A percentile compares a stretch with the other conserved stretches of the same genome.
These are phyloP conservation scores for Skeletonema tropicum DNA, from an alignment of 108 stramenopile species.

Conservation along the genomic window DNA sequence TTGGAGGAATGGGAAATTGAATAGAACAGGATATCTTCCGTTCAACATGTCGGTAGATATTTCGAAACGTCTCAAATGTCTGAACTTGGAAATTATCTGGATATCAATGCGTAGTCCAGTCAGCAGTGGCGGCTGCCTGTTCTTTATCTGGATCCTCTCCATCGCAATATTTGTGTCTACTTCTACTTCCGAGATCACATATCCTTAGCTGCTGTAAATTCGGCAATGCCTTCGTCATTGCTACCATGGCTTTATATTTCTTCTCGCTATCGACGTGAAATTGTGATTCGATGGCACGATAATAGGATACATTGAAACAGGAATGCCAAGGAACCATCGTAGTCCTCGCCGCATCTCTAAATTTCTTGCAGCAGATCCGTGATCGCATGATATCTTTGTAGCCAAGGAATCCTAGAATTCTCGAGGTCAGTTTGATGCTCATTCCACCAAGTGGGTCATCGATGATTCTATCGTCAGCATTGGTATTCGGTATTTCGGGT, in stretches of 20 bases:
- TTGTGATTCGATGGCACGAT: too few species aligned
- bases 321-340: background rate
- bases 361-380: background rate
- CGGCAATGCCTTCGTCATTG: background rate
- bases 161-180: too few species aligned
- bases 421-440: background rate
- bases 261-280: background rate
- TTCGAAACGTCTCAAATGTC: too few species aligned
- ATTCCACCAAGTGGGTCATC: background rate
- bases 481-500: background rate
- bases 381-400: conserved; percentile 3
- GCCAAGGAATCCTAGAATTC: background rate
- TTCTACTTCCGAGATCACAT: too few species aligned
- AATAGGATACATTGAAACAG: too few species aligned
- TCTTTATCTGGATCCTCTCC: too few species aligned
- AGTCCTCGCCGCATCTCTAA: background rate
- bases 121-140: too few species aligned
- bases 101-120: too few species aligned
- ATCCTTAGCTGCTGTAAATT: background rate
- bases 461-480: background rate
- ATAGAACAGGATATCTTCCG: too few species aligned
- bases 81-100: too few species aligned
- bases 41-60: too few species aligned
- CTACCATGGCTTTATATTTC: background rate
- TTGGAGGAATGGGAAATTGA: too few species aligned